These are phyloP conservation scores for Myxozyma neglecta DNA, from an alignment of 805 yeast species.

Conservation along the genomic window DNA sequence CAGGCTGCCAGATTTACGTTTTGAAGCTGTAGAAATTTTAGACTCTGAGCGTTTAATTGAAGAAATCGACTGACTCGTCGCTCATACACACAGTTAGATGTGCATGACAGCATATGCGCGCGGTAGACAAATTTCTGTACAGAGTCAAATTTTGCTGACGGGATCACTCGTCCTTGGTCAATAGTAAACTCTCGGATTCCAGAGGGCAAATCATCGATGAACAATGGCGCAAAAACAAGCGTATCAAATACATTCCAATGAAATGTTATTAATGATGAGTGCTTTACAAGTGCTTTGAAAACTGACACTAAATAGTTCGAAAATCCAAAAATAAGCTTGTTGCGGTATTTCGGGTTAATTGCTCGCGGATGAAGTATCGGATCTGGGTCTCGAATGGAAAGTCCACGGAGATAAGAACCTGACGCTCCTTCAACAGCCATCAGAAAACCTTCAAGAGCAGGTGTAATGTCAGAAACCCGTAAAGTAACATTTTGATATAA, in stretches of 20 bases:
- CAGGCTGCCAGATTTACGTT: slow-evolving; percentile 27
- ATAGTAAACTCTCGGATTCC: slow-evolving; percentile 19
- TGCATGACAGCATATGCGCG: slow-evolving; percentile 29
- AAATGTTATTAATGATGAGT: slow-evolving; percentile 6
- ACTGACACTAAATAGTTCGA: slow-evolving; percentile 18
- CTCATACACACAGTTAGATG: slow-evolving; percentile 25
- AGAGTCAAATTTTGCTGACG: slow-evolving; percentile 7
- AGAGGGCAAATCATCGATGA: slow-evolving; percentile 23
- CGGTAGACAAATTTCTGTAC: slow-evolving; percentile 22
- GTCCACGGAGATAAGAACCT: slow-evolving; percentile 15
- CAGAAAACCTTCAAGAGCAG: slow-evolving; percentile 13
- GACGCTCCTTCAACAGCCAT: slow-evolving; percentile 11
- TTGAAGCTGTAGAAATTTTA: slow-evolving; percentile 21
- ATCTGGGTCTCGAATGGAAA: slow-evolving; percentile 29
- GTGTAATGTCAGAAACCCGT: slow-evolving; percentile 9
- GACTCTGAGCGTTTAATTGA: background rate
- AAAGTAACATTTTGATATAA: slow-evolving; percentile 20
- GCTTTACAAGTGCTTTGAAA: slow-evolving; percentile 12
- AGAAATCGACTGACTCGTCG: slow-evolving; percentile 23
- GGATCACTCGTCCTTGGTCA: slow-evolving; percentile 29
- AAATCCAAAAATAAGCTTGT: slow-evolving; percentile 25
- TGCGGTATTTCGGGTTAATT: slow-evolving; percentile 30
- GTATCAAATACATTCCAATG: slow-evolving; percentile 32
- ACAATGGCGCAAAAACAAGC: slow-evolving; percentile 22
- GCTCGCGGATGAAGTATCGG: slow-evolving; percentile 23